Evolutionary conservation across 768 basidiomycete genomes (phyloP).

Genomic region (Suillus decipiens): DNA sequence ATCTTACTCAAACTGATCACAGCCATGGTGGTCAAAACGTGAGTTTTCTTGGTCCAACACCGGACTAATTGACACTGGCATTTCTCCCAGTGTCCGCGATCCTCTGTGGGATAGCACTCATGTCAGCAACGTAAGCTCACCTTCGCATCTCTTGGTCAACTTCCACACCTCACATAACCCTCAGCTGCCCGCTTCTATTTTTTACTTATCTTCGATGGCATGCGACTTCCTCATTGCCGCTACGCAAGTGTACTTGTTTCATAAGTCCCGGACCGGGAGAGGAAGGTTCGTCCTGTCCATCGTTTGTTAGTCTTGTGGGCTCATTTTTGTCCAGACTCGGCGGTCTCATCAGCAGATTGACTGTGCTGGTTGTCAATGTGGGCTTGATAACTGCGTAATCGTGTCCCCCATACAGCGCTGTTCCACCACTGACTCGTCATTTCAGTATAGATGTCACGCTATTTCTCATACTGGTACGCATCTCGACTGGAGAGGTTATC

Average conservation of each 20-base stretch:
- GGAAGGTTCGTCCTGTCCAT: slow-evolving; percentile 22
- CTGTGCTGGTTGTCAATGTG: slow-evolving; percentile 36
- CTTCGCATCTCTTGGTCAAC: background rate
- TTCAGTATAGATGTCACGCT: slow-evolving; percentile 31
- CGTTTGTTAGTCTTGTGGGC: background rate
- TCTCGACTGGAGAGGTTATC: background rate
- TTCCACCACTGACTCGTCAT: background rate
- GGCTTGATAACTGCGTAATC: slow-evolving; percentile 37
- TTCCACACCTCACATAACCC: background rate
- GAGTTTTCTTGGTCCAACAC: background rate
- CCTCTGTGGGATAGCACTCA: slow-evolving; percentile 35
- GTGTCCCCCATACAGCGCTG: background rate
- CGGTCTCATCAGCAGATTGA: slow-evolving; percentile 34
- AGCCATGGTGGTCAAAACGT: slow-evolving; percentile 39
- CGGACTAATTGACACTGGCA: background rate
- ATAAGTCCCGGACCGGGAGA: slow-evolving; percentile 30
- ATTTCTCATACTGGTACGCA: slow-evolving; percentile 28
- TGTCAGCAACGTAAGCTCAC: slow-evolving; percentile 32
- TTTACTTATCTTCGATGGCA: slow-evolving; percentile 34
- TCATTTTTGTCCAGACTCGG: slow-evolving; percentile 26
- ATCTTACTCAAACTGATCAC: slow-evolving; percentile 7
- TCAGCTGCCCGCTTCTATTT: slow-evolving; percentile 33
- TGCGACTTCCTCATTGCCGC: slow-evolving; percentile 37
- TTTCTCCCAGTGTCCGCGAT: slow-evolving; percentile 22
- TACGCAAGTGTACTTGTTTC: slow-evolving; percentile 36